These are phyloP conservation scores for Microcera coccophila DNA, from an alignment of 2,329 filamentous ascomycete genomes.

Conservation along the genomic window DNA sequence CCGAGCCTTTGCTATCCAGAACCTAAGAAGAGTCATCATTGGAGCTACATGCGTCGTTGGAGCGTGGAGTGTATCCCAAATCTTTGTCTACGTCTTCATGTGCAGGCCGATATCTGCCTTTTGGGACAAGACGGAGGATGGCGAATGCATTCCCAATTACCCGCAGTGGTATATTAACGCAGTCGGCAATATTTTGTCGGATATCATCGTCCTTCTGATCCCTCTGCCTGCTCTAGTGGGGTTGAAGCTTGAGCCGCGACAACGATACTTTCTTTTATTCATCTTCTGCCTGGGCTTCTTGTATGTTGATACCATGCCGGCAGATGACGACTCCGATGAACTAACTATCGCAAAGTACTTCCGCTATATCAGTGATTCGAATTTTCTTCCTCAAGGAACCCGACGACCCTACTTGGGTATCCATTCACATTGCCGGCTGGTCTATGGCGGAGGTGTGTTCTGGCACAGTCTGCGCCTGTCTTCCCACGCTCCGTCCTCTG, in stretches of 20 bases:
- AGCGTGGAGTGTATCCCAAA: neutral
- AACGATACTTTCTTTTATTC: neutral
- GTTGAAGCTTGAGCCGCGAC: neutral
- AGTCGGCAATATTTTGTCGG: neutral
- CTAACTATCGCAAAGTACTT: neutral
- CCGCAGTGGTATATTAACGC: neutral
- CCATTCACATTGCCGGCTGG: neutral
- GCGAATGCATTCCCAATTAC: neutral
- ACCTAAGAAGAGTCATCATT: neutral
- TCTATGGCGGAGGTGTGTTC: neutral
- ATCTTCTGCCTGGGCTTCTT: neutral
- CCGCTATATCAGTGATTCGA: neutral
- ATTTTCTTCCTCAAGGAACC: neutral
- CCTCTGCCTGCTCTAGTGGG: neutral
- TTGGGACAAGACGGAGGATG: neutral
- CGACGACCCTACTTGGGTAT: neutral
- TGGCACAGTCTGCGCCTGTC: neutral
- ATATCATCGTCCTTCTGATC: neutral
- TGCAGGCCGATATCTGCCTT: neutral
- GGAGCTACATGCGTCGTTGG: neutral
- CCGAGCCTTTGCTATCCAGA: neutral
- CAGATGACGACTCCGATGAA: too few species aligned
- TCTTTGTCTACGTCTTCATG: neutral
- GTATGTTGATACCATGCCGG: neutral
- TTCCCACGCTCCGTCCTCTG: neutral